Evolutionary conservation across 495 filamentous ascomycete species (phyloP), one percentile per base, ranked within the genome.

Genomic region (Tuber microsphaerosporum): DNA sequence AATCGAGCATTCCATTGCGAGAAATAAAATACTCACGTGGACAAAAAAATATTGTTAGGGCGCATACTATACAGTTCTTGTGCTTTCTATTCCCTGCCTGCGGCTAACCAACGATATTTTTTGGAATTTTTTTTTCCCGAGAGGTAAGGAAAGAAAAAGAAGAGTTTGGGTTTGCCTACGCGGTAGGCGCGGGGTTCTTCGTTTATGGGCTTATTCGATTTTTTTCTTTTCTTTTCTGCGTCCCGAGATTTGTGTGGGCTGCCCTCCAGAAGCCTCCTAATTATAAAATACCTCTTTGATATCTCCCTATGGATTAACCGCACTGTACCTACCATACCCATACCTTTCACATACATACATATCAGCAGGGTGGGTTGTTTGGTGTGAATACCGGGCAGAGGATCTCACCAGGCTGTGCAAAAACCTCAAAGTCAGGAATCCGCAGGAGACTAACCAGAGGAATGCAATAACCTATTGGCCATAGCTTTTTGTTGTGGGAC

Each of bases 321-420:
- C 19, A 65, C 56, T 65, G 26, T 34, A 16, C 14, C 14, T 34
- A 65, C 56, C 26, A 65, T 65, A 19, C 56, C 56, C 56, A 65
- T 65, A 34, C 56, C 56, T 17, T 65, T 65, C 14, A 65, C 56
- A 31, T 65, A 65, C 56, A 65, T 65, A 65, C 56, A 65, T 65
- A 31, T 65, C 19, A 9, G 26, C 56, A 65, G 17, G 26, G 56
- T 65, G 56, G 12, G 56, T 65, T 34, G 26, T 34, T 34, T 65
- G 26, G 56, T 65, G 56, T 34, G 56, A 65, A 65, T 65, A 34
- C 56, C 56, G 56, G 34, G 22, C 56, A 34, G 3, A 34, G 14
- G 19, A 65, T 65, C 26, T 65, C 56, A 65, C 26, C 31, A 34
- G 56, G 56, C 56, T 65, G 56, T 65, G 56, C 56, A 65, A 65